Evolutionary conservation across 345 rosid species (phyloP).

Genomic region (Heritiera littoralis): DNA sequence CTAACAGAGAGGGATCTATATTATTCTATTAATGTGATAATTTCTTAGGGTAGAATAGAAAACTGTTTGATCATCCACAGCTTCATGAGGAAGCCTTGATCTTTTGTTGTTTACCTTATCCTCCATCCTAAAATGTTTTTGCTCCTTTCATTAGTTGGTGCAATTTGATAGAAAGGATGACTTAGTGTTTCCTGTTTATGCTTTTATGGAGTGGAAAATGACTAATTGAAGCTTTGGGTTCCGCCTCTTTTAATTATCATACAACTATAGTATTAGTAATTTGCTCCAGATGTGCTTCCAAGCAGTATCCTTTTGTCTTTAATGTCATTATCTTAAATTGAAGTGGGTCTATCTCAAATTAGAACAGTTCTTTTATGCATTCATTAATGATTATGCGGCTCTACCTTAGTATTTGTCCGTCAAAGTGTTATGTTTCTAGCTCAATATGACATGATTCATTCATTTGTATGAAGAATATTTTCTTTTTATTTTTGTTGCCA

Average conservation of each 20-base stretch:
- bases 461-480: not conserved
- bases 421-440: not conserved
- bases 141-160: not conserved
- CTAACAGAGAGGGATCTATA: not conserved
- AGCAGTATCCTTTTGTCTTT: not conserved
- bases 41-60: not conserved
- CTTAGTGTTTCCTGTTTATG: not conserved
- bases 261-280: not conserved
- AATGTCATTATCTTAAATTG: too few species aligned
- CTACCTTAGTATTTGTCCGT: not conserved
- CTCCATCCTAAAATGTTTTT: not conserved
- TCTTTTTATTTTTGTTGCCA: constrained; percentile 28
- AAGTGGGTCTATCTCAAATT: not conserved
- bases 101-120: not conserved
- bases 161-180: not conserved
- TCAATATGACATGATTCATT: not conserved
- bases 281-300: not conserved
- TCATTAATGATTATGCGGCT: not conserved
- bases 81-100: not conserved
- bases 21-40: not conserved
- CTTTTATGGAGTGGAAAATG: constrained; percentile 3
- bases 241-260: not conserved
- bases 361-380: not conserved
- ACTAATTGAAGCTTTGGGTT: not conserved
- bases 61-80: not conserved